Conservation (phyloP, 2,329 filamentous ascomycete genomes). For the Myriangium duriaei region DNA sequence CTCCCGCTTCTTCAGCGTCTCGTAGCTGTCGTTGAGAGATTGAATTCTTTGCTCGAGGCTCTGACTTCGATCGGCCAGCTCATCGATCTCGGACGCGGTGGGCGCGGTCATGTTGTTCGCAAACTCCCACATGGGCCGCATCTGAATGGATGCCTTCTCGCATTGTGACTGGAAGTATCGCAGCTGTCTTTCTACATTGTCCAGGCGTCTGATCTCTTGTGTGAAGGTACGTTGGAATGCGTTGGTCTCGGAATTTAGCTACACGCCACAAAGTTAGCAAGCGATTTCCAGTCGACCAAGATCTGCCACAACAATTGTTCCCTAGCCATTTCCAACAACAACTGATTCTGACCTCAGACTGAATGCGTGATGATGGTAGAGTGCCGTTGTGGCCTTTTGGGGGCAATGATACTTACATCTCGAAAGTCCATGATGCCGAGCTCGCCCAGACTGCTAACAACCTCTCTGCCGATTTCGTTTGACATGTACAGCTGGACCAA, state of each 20-base stretch:
- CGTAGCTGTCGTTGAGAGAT: slow-evolving; percentile 94
- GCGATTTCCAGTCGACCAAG: no score
- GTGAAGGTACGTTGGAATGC: slow-evolving; percentile 97
- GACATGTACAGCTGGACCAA: slow-evolving; percentile 99
- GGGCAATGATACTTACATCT: slow-evolving; percentile 57
- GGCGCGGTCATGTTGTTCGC: slow-evolving; percentile 69
- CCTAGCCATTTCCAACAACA: no score
- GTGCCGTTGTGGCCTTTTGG: no score
- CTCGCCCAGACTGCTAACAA: slow-evolving; percentile 91
- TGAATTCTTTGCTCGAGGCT: slow-evolving; percentile 82
- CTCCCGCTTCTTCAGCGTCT: slow-evolving; percentile 94
- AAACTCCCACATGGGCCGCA: slow-evolving; percentile 86
- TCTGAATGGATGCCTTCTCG: slow-evolving; percentile 77
- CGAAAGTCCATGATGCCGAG: slow-evolving; percentile 93
- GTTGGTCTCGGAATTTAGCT: slow-evolving; percentile 87
- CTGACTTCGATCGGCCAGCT: slow-evolving; percentile 84
- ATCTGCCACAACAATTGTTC: no score
- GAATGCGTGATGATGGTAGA: no score
- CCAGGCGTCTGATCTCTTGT: slow-evolving; percentile 89
- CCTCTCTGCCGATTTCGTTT: slow-evolving; percentile 96
- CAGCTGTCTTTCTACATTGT: slow-evolving; percentile 96
- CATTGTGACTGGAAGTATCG: slow-evolving; percentile 94
- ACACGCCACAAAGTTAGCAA: no score
- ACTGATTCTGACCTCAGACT: no score
- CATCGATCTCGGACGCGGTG: slow-evolving; percentile 89